phyloP scores from a whole-genome alignment of 2,329 filamentous ascomycete genomes.

The Plectosphaerella plurivora region DNA sequence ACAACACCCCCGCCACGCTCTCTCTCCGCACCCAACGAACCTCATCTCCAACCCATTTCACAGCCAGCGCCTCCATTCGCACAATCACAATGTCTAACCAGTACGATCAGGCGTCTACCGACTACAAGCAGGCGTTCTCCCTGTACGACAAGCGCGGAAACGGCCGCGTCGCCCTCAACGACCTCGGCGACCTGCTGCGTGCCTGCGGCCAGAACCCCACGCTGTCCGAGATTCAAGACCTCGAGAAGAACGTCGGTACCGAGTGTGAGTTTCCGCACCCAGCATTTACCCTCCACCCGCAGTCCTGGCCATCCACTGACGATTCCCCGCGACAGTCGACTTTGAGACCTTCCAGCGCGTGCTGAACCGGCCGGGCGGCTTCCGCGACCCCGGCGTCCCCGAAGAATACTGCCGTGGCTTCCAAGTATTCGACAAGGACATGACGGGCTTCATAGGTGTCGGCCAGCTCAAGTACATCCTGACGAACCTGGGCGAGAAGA shows the following conservation, averaged over 20 bases:
- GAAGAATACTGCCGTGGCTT: slow-evolving; percentile 98
- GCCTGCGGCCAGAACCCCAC: slow-evolving; percentile 98
- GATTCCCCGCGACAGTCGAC: slow-evolving; percentile 62
- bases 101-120: slow-evolving; percentile 70
- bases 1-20: neutral
- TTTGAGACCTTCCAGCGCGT: slow-evolving; percentile 97
- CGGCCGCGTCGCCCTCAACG: slow-evolving; percentile 81
- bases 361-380: slow-evolving; percentile 94
- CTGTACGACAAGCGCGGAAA: slow-evolving; percentile 99
- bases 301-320: slow-evolving; percentile 8
- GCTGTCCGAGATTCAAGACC: slow-evolving; percentile 82
- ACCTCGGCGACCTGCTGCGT: slow-evolving; percentile 87
- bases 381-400: slow-evolving; percentile 95
- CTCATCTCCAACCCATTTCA: neutral
- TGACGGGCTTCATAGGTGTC: slow-evolving; percentile 96
- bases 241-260: slow-evolving; percentile 83
- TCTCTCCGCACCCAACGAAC: neutral
- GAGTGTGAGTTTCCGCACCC: slow-evolving; percentile 76
- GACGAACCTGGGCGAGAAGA: slow-evolving; percentile 98
- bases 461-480: slow-evolving; percentile 97
- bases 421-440: slow-evolving; percentile 99
- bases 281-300: too few relatives aligned
- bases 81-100: slow-evolving; percentile 46
- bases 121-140: slow-evolving; percentile 99
- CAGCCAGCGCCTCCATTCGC: neutral